phyloP scores from a whole-genome alignment of 2,329 filamentous ascomycete species.

The Fusarium nisikadoi region DNA sequence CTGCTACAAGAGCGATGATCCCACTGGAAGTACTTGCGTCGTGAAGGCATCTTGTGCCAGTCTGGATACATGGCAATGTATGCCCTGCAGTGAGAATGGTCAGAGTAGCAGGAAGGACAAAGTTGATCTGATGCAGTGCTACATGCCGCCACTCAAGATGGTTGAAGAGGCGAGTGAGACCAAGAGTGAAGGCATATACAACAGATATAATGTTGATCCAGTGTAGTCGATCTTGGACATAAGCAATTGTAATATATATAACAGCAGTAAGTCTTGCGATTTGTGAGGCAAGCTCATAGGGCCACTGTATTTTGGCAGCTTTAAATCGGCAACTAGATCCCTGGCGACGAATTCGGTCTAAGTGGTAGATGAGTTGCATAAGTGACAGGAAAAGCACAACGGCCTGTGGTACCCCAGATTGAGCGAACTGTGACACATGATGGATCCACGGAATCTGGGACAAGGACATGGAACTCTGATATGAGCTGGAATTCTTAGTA shows the following conservation, averaged over 20 bases:
- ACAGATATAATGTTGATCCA: conserved; percentile 52
- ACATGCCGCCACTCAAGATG: conserved; percentile 58
- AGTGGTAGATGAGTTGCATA: conserved; percentile 48
- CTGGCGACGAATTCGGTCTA: conserved; percentile 48
- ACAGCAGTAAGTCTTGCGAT: conserved; percentile 52
- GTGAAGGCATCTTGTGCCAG: conserved; percentile 45
- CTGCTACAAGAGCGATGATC: conserved; percentile 51
- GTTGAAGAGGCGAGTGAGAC: conserved; percentile 55
- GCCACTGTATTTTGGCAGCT: conserved; percentile 53
- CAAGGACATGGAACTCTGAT: conserved; percentile 25
- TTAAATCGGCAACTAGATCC: conserved; percentile 44
- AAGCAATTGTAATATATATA: conserved; percentile 53
- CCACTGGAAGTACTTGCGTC: conserved; percentile 49
- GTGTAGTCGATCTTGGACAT: conserved; percentile 47
- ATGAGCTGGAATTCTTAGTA: conserved; percentile 19
- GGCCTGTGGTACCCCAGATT: conserved; percentile 55
- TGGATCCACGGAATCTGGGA: conserved; percentile 52
- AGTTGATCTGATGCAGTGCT: conserved; percentile 61
- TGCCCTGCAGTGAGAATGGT: conserved; percentile 51
- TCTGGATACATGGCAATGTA: conserved; percentile 58
- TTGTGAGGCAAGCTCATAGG: conserved; percentile 58
- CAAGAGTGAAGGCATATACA: conserved; percentile 56
- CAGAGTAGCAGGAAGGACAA: conserved; percentile 53
- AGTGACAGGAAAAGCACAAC: conserved; percentile 52
- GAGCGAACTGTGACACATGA: conserved; percentile 52